These are phyloP conservation scores for Globisporangium alternatum DNA, from an alignment of 352 stramenopile species.

Conservation along the genomic window DNA sequence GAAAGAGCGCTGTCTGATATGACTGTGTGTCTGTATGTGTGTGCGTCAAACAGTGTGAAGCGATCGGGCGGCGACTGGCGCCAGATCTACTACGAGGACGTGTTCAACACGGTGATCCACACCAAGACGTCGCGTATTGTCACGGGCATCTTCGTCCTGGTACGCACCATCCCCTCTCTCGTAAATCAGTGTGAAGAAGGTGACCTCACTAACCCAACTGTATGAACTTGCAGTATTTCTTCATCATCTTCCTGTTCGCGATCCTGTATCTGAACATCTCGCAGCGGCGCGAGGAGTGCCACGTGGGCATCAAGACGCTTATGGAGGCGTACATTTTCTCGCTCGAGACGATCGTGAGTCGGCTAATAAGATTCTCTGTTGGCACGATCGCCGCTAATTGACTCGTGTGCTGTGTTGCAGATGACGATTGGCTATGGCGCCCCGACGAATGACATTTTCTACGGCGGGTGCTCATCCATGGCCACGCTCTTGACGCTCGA, in stretches of 20 bases:
- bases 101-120: constrained; percentile 88
- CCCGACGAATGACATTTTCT: constrained; percentile 88
- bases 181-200: neutral
- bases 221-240: constrained; percentile 51
- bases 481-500: constrained; percentile 76
- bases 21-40: constrained; percentile 12
- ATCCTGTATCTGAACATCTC: constrained; percentile 75
- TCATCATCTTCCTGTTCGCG: constrained; percentile 81
- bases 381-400: neutral
- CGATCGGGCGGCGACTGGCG: constrained; percentile 78
- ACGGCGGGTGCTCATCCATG: constrained; percentile 78
- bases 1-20: neutral
- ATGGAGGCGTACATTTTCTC: constrained; percentile 88
- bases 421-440: constrained; percentile 89
- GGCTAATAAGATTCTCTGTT: neutral
- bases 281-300: constrained; percentile 49
- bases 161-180: constrained; percentile 18
- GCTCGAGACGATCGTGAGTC: constrained; percentile 80
- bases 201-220: neutral
- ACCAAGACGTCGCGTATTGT: constrained; percentile 80
- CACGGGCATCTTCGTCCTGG: constrained; percentile 69
- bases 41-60: constrained; percentile 19
- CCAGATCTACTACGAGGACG: constrained; percentile 80
- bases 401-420: constrained; percentile 26
- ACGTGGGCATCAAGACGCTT: constrained; percentile 69